Evolutionary conservation across 345 rosid genomes (phyloP).

Genomic region (Cardamine occulta): DNA sequence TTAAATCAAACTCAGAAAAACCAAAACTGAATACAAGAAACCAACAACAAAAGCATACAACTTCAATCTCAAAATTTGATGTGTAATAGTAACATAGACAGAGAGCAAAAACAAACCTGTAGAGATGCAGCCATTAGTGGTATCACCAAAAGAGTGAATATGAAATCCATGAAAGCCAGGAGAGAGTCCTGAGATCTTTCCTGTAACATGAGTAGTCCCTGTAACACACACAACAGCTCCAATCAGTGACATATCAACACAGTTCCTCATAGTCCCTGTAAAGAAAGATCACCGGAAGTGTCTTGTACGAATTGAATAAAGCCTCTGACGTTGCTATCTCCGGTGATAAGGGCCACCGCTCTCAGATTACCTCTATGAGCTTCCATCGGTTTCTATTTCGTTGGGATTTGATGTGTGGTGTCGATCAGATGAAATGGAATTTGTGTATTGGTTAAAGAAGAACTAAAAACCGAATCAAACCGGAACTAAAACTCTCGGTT

Average conservation of each 20-base stretch:
- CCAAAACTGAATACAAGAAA: neutral
- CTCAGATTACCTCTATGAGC: constrained; percentile 53
- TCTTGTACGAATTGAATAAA: constrained; percentile 65
- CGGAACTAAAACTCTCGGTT: constrained; percentile 26
- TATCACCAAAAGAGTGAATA: constrained; percentile 90
- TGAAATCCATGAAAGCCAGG: constrained; percentile 94
- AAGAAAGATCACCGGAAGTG: constrained; percentile 56
- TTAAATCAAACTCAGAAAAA: neutral
- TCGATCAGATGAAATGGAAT: constrained; percentile 25
- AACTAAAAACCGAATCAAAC: constrained; percentile 16
- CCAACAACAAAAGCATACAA: neutral
- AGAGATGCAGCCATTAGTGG: constrained; percentile 95
- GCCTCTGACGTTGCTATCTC: constrained; percentile 66
- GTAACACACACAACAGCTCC: constrained; percentile 13
- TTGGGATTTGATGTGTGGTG: neutral
- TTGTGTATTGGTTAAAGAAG: neutral
- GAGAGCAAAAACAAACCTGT: constrained; percentile 57
- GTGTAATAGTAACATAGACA: neutral
- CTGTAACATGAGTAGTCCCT: constrained; percentile 81
- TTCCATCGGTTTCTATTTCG: constrained; percentile 48
- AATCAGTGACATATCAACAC: neutral
- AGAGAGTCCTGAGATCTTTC: constrained; percentile 71
- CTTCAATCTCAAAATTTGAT: neutral
- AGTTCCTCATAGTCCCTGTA: neutral
- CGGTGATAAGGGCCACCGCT: constrained; percentile 87